Base-by-base conservation (phyloP, 177 flowering plant genomes). In the Vitis hybrid region DNA sequence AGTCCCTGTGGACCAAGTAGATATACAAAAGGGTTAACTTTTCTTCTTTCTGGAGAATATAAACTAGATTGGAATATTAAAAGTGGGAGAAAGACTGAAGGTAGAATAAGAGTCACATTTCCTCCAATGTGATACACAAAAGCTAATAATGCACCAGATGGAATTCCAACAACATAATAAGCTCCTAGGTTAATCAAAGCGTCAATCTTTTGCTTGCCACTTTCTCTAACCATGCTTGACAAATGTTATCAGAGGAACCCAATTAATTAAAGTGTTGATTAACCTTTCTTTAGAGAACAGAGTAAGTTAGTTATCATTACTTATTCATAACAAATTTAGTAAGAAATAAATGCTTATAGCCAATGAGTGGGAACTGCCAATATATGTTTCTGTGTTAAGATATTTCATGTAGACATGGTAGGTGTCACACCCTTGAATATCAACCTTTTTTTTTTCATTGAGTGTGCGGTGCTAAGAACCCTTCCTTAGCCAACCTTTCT, bases 121-220 rank as follows among this genome's bases (percentile, higher is more conserved):
- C 82, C 82, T 19, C 77, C 79, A 3, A 79, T n/a, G 18, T 65
- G 66, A 16, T 18, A 61, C 9, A 69, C 51, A 60, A 79, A 79
- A 29, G 79, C 73, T 11, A 74, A 31, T 3, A 60, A 2, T 10
- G 64, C 72, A 6, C 73, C 67, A 62, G 18, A 31, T 7, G 73
- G 77, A 51, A 74, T 59, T 9, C 77, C 77, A 11, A 51, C 33
- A 11, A 69, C 12, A 31, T 74, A 74, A 11, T 52, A 69, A 31
- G 77, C 69, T 14, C 33, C 73, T 0, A 74, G 73, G 45, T 74
- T 74, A 1, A 74, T 16, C 13, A 16, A 64, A 5, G 77, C 77
- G 26, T 73, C 77, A 8, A 69, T 49, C 11, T 65, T 13, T 55
- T 74, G 77, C 73, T 69, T 57, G 7, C 76, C 76, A 45, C 68